phyloP scores from a whole-genome alignment of 23 red algal species.

The Gracilaria gracilis region DNA sequence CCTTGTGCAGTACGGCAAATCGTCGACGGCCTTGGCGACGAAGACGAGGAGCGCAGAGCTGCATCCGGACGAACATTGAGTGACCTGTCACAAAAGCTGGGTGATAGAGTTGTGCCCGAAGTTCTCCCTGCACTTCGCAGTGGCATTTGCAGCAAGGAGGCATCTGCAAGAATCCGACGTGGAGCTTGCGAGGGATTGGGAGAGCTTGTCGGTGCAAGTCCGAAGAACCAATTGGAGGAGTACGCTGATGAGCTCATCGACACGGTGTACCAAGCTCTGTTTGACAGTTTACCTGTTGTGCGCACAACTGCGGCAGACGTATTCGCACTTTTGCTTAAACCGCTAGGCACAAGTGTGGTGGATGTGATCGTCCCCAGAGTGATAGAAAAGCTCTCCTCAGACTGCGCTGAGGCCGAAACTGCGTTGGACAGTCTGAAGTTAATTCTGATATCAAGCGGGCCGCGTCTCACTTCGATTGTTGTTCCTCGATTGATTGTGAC shows the following conservation, averaged over 20 bases:
- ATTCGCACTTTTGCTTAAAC: constrained; percentile 67
- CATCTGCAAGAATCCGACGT: constrained; percentile 59
- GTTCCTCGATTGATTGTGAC: constrained; percentile 59
- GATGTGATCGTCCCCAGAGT: constrained; percentile 68
- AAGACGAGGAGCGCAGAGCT: constrained; percentile 82
- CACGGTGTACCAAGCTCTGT: constrained; percentile 61
- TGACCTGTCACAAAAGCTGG: constrained; percentile 85
- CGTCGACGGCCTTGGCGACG: constrained; percentile 73
- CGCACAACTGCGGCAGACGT: constrained; percentile 44
- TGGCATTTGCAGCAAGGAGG: constrained; percentile 54
- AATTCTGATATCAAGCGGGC: constrained; percentile 47
- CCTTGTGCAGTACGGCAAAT: constrained; percentile 78
- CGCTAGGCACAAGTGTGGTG: constrained; percentile 56
- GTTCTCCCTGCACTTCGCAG: constrained; percentile 75
- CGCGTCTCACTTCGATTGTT: constrained; percentile 63
- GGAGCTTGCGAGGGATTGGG: constrained; percentile 85
- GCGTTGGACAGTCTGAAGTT: constrained; percentile 72
- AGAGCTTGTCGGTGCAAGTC: constrained; percentile 71
- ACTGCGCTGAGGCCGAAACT: constrained; percentile 28
- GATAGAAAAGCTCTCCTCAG: constrained; percentile 40
- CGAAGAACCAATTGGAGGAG: constrained; percentile 60
- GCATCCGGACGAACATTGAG: constrained; percentile 76
- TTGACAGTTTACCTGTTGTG: constrained; percentile 56
- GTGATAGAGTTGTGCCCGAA: constrained; percentile 84
- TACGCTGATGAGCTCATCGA: constrained; percentile 50